Evolutionary conservation across 345 rosid species (phyloP), one percentile per base, ranked within the genome.

Genomic region (Citrus sinensis): DNA sequence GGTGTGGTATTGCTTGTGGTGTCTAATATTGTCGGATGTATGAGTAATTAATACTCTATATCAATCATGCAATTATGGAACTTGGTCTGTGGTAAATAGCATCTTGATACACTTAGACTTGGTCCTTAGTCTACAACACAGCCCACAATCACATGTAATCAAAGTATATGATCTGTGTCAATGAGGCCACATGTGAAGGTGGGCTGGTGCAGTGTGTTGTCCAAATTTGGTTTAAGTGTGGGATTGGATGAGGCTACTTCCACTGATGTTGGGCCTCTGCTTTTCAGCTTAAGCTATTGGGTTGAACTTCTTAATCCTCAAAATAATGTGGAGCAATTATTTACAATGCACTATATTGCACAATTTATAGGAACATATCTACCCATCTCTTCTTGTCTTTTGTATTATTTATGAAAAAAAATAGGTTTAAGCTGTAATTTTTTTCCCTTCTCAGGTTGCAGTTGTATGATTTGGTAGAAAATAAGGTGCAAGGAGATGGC

Each of bases 401-500:
- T 46, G 51, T 46, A 75, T 62, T 24, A 46, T 75, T 19, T 46
- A 46, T 42, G 4, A 9, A 7, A 34, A 30, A 11, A 49, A 63
- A 42, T 22, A 63, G 70, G 70, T 75, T 63, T 74, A 16, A 62
- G 58, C 60, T 40, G 16, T 42, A 64, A 40, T 63, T 49, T 29
- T 63, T 63, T 10, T 24, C 16, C n/a, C 19, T 58, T 55, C 35
- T 20, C 78, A 92, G 92, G 80, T 73, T 92, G 78, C 80, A 82
- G 82, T 73, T 88, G 30, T 90, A 92, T 75, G 80, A 85, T 80
- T 84, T 92, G 61, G 82, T 88, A 63, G 94, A 92, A 81, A 89
- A 83, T 81, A 90, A 79, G 79, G 83, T 92, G 77, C 84, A 88
- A 87, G 94, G 92, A 86, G 92, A 92, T 81, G 94, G 94, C 58